Percentiles rank a stretch among this genome's conserved stretches.
phyloP scores from a whole-genome alignment of 306 rosid genomes.

The Rosa multiflora region DNA sequence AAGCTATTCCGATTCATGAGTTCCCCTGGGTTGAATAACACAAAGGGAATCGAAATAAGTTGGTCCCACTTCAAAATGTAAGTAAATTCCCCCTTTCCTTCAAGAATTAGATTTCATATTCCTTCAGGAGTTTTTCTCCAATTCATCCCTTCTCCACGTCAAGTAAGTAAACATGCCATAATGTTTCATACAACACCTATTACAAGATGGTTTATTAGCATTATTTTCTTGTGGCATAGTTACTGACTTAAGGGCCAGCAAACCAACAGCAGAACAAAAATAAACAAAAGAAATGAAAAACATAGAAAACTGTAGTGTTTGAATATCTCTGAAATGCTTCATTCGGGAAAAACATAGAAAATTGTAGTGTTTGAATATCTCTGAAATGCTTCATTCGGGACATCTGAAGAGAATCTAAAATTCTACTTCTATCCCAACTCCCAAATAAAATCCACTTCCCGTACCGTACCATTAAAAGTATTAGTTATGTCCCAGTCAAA shows the following conservation, averaged over 20 bases:
- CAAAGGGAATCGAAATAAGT: background rate
- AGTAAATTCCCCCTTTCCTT: background rate
- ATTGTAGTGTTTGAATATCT: background rate
- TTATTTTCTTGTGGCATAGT: background rate
- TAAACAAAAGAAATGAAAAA: background rate
- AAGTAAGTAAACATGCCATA: background rate
- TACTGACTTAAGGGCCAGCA: background rate
- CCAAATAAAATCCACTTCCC: background rate
- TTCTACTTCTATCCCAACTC: background rate
- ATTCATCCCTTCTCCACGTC: background rate
- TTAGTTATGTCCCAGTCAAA: background rate
- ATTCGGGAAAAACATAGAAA: background rate
- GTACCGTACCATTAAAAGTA: background rate
- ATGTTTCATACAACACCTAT: background rate
- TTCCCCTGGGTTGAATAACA: background rate
- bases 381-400: background rate
- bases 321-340: background rate
- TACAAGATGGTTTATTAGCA: conserved; percentile 1
- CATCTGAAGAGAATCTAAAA: background rate
- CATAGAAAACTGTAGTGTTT: background rate
- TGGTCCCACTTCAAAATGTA: background rate
- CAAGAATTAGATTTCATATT: background rate
- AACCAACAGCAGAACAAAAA: background rate
- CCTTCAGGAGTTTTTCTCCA: background rate
- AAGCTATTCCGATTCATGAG: background rate